Evolutionary conservation across 495 filamentous ascomycete genomes (phyloP).

Genomic region (Penicillium desertorum): DNA sequence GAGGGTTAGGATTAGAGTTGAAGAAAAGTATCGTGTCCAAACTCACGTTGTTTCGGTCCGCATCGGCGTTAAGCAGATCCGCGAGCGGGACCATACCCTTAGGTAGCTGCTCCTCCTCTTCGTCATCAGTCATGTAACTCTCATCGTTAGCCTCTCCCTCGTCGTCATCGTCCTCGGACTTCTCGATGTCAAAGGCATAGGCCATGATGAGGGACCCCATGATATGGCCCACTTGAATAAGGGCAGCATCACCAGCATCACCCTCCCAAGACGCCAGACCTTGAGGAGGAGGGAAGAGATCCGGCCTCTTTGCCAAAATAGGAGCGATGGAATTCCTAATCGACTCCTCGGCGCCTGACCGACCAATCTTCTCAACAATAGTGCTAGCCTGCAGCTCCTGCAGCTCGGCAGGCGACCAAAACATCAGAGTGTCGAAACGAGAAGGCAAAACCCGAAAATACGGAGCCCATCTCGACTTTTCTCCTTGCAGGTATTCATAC

Average conservation of each 20-base stretch:
- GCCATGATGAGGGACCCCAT: constrained; percentile 91
- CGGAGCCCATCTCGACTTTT: constrained; percentile 66
- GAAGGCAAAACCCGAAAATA: constrained; percentile 80
- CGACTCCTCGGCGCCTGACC: constrained; percentile 64
- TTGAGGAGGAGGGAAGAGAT: constrained; percentile 46
- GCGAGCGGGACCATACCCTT: constrained; percentile 93
- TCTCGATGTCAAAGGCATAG: constrained; percentile 86
- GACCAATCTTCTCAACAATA: constrained; percentile 76
- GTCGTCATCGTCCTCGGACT: constrained; percentile 51
- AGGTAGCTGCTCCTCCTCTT: constrained; percentile 58
- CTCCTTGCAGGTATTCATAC: constrained; percentile 65
- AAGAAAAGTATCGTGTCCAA: neutral
- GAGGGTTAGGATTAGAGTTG: constrained; percentile 14
- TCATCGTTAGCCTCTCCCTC: constrained; percentile 58
- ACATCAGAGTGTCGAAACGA: constrained; percentile 87
- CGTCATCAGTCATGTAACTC: constrained; percentile 68
- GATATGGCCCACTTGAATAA: constrained; percentile 65
- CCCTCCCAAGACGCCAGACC: constrained; percentile 53
- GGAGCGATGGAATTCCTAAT: constrained; percentile 65
- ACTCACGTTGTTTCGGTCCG: constrained; percentile 72
- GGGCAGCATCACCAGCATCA: constrained; percentile 46
- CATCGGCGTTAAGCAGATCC: constrained; percentile 90
- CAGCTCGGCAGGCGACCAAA: constrained; percentile 76
- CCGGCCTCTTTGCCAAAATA: constrained; percentile 48
- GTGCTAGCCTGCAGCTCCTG: constrained; percentile 73